Base-by-base conservation (phyloP, 2,329 filamentous ascomycete species). In the Iodosphaeria phyllophila region DNA sequence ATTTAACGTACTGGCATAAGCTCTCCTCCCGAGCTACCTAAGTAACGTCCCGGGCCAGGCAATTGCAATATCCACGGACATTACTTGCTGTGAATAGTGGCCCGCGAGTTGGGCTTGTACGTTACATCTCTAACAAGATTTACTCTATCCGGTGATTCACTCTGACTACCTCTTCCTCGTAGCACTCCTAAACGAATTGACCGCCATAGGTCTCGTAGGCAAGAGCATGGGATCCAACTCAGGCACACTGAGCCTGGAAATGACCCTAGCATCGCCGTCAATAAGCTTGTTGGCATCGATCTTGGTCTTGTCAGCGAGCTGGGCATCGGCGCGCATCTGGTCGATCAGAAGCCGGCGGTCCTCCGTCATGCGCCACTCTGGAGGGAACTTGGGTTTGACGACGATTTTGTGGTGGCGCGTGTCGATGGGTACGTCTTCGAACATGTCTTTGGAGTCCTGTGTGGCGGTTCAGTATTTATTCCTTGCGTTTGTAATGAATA, bases 401-500 rank as follows among this genome's bases (percentile, higher is more conserved):
- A 75, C 77, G 32, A 64, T 59, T 41, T 65, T 73, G 56, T 86
- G 73, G 50, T 95, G 86, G 39, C 89, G 65, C 31, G 80, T 74
- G 44, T 98, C 84, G 24, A 95, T 63, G 3, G 89, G 86, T 16
- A 98, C 54, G 46, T 98, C 89, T 35, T 73, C 73, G 41, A 95
- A 93, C 8, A 66, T 77, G 37, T 98, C 86, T 18, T 55, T 65
- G 13, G 64, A 58, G 43, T 92, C 74, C 58, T 72, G 45, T 27
- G 18, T 8, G n/a, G n/a, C n/a, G n/a, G n/a, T 12, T n/a, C 15
- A 22, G 10, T 6, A 25, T 20, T 5, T 5, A 18, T 26, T 14
- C 12, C 13, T 24, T n/a, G 10, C 6, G n/a, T n/a, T 9, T 8
- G 21, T 4, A 10, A 20, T 25, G 21, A 28, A 19, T 14, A 25